These are phyloP conservation scores for Lentinula boryana DNA, from an alignment of 768 basidiomycete species.

Conservation along the genomic window DNA sequence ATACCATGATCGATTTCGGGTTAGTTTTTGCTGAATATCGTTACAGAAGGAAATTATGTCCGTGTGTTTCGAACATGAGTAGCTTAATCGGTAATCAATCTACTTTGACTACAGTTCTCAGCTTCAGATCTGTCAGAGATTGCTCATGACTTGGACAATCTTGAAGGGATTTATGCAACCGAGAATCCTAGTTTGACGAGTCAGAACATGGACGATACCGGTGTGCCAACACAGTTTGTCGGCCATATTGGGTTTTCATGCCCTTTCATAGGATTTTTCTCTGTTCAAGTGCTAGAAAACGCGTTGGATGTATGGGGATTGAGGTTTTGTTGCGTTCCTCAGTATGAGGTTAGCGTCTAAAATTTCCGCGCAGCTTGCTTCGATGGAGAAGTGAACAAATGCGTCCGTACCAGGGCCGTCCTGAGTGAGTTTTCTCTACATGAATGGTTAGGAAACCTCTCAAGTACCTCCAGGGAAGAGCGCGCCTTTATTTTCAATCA, in stretches of 20 bases:
- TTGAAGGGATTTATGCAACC: slow-evolving; percentile 57
- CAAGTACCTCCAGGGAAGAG: slow-evolving; percentile 48
- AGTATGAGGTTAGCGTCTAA: slow-evolving; percentile 2
- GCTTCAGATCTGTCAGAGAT: slow-evolving; percentile 75
- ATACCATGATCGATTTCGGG: background rate
- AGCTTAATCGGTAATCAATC: background rate
- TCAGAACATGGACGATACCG: slow-evolving; percentile 91
- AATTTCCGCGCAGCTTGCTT: slow-evolving; percentile 46
- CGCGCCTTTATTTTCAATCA: slow-evolving; percentile 85
- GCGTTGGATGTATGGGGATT: slow-evolving; percentile 83
- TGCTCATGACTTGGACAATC: slow-evolving; percentile 58
- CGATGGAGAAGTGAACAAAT: slow-evolving; percentile 84
- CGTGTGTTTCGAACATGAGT: slow-evolving; percentile 12
- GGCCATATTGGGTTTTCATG: background rate
- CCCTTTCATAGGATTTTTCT: slow-evolving; percentile 69
- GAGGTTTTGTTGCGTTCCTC: slow-evolving; percentile 36
- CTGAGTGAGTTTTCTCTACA: slow-evolving; percentile 52
- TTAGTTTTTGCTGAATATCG: background rate
- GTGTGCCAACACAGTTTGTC: slow-evolving; percentile 25
- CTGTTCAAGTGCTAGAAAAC: slow-evolving; percentile 81
- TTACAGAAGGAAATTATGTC: slow-evolving; percentile 39
- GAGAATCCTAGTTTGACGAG: slow-evolving; percentile 38
- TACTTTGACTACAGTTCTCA: slow-evolving; percentile 47
- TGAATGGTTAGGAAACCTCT: background rate
- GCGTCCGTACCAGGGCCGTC: slow-evolving; percentile 66